Base-by-base conservation (phyloP, 148 eudicot species). In the Vaccinium corymbosum region DNA sequence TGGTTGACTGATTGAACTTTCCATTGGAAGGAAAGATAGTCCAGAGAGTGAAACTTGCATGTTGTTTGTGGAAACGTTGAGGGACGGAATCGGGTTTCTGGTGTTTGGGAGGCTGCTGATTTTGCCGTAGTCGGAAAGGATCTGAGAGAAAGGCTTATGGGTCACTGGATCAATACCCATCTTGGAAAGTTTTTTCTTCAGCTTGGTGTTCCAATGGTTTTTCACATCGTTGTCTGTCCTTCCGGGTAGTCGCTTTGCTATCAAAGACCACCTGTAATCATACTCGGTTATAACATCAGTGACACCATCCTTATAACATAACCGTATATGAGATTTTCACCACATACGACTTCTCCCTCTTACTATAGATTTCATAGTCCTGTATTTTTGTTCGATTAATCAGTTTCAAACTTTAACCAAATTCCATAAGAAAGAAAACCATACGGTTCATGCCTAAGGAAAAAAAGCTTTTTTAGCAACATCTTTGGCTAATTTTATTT, bases 191-290 rank as follows among this genome's bases (percentile, higher is more conserved):
- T 92, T 96, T 90, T 96, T 96, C 85, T 92, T 94, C 29, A 96
- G 92, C 82, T 96, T 96, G 0, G 99, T 94, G 87, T 94, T 96
- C 98, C 98, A 96, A 87, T 94, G 91, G 86, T 94, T 96, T 87
- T 96, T 96, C 51, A 76, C 79, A 76, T 79, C 81, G 17, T 79
- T 79, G 66, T 79, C 81, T 56, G 81, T 79, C 25, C 81, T 79
- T 56, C 81, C 81, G 1, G 68, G 81, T 8, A 79, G 81, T 17
- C 9, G 66, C 84, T 90, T 88, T 11, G 99, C 99, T 78, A 97
- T 97, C 27, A 97, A 80, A 29, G 99, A 97, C 99, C 98, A 97
- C 89, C 81, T 79, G 25, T 3, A 9, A 27, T 27, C 38, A 27
- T 27, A 12, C 10, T 68, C 42, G 73, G 2, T 10, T 27, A 68